phyloP scores from a whole-genome alignment of 306 rosid species.

The Rubus idaeus region DNA sequence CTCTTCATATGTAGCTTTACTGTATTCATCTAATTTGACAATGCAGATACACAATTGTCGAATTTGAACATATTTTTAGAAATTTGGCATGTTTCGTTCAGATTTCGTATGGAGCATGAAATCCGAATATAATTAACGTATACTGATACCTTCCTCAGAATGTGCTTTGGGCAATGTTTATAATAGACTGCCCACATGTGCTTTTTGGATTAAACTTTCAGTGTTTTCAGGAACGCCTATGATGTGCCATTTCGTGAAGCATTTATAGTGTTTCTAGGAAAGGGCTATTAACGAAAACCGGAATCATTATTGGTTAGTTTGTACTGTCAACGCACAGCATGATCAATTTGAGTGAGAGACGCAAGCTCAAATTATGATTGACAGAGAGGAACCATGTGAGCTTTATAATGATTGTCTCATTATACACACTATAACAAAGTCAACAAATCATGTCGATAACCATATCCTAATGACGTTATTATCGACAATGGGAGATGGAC shows the following conservation, averaged over 20 bases:
- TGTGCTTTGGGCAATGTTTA: background rate
- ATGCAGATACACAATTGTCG: background rate
- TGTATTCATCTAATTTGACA: conserved; percentile 2
- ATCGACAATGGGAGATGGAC: background rate
- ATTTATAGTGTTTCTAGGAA: too few relatives aligned
- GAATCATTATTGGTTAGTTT: too few relatives aligned
- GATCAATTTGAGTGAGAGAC: background rate
- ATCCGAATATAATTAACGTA: background rate
- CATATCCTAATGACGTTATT: background rate
- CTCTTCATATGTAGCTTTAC: background rate
- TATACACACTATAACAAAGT: background rate
- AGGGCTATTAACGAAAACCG: too few relatives aligned
- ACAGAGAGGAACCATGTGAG: conserved; percentile 8
- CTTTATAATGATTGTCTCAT: background rate
- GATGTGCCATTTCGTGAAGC: background rate
- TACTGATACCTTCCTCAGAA: background rate
- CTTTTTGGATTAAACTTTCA: background rate
- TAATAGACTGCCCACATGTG: background rate
- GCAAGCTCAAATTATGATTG: too few relatives aligned
- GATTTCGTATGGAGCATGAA: background rate
- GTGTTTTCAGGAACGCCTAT: background rate
- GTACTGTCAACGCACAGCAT: background rate
- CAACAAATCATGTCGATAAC: background rate
- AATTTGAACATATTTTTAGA: background rate
- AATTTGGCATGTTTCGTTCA: background rate